Base-by-base conservation (phyloP, 2,329 filamentous ascomycete genomes). In the Aspergillus quadricinctus region DNA sequence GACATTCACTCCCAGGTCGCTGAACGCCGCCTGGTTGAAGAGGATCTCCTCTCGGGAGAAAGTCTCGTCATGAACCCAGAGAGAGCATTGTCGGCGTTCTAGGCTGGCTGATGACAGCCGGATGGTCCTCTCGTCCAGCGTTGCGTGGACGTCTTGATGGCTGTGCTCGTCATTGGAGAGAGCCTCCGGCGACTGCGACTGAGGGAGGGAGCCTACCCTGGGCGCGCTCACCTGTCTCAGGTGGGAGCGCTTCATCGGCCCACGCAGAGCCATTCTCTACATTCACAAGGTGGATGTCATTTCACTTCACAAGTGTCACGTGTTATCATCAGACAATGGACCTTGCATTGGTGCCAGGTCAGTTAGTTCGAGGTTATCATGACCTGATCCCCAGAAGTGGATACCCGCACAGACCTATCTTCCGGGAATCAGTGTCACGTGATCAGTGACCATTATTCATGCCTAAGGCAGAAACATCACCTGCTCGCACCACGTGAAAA, bases 21-120 rank as follows among this genome's bases (percentile, higher is more conserved):
- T 83, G 57, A 93, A 84, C 17, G 87, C 80, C 55, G 89, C 86
- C 56, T 88, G 80, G 69, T 93, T 94, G 66, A 95, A 81, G 23
- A 94, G 79, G 48, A 94, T 86, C 64, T 93, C 90, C 66, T 95
- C 89, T 56, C 82, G 83, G 8, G 88, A 86, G 66, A 92, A 88
- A 45, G 83, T 85, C 62, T 95, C 90, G 70, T 92, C 89, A 63
- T 84, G 81, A 7, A 82, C 79, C 79, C 81, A 83, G 14, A 84
- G 70, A 2, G 77, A 78, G 64, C 80, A 82, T 58, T 68, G 66
- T 7, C 68, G 68, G 14, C 69, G 67, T 49, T 60, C 66, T 40
- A 71, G 62, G 28, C 69, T 69, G 29, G 64, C 59, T 3, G 61
- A 64, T 4, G 67, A 67, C 19, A 66, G 51, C 14, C 67, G 62